Evolutionary conservation across 257 asterid species (phyloP).

Genomic region (Thymus mandschuricus): DNA sequence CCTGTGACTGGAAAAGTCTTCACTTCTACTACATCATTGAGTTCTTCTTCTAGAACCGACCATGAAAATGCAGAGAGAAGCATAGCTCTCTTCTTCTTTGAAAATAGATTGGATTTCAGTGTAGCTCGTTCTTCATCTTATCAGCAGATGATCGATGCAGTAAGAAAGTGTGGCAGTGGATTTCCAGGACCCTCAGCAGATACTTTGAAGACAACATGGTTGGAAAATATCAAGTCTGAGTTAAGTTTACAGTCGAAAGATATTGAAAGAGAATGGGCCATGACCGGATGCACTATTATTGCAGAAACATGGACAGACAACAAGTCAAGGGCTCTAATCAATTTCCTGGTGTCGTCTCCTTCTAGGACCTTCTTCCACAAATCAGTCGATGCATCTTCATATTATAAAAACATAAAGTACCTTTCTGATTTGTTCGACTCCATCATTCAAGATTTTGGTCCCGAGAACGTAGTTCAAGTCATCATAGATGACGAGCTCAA

Average conservation of each 20-base stretch:
- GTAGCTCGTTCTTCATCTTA: slow-evolving; percentile 86
- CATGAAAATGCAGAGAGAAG: slow-evolving; percentile 81
- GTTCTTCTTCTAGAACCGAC: slow-evolving; percentile 47
- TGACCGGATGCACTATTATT: slow-evolving; percentile 85
- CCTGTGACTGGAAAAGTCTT: slow-evolving; percentile 45
- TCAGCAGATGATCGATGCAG: slow-evolving; percentile 78
- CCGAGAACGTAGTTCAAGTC: slow-evolving; percentile 82
- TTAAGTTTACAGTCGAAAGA: slow-evolving; percentile 64
- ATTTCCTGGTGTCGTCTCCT: slow-evolving; percentile 87
- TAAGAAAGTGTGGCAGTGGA: slow-evolving; percentile 65
- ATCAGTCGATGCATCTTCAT: slow-evolving; percentile 85
- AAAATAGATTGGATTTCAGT: slow-evolving; percentile 77
- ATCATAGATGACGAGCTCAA: slow-evolving; percentile 65
- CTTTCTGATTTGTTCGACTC: slow-evolving; percentile 85
- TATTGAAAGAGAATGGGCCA: slow-evolving; percentile 79
- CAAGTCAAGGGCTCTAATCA: slow-evolving; percentile 79
- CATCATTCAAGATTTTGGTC: slow-evolving; percentile 79
- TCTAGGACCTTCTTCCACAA: slow-evolving; percentile 81
- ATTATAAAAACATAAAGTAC: slow-evolving; percentile 69
- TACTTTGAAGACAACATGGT: slow-evolving; percentile 68
- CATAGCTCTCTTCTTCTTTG: slow-evolving; percentile 89
- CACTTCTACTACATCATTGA: slow-evolving; percentile 39
- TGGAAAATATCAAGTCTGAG: slow-evolving; percentile 74
- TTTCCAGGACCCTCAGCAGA: slow-evolving; percentile 78
- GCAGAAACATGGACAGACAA: slow-evolving; percentile 95